Base-by-base conservation (phyloP, 2,329 filamentous ascomycete species). In the Penicillium crustosum region DNA sequence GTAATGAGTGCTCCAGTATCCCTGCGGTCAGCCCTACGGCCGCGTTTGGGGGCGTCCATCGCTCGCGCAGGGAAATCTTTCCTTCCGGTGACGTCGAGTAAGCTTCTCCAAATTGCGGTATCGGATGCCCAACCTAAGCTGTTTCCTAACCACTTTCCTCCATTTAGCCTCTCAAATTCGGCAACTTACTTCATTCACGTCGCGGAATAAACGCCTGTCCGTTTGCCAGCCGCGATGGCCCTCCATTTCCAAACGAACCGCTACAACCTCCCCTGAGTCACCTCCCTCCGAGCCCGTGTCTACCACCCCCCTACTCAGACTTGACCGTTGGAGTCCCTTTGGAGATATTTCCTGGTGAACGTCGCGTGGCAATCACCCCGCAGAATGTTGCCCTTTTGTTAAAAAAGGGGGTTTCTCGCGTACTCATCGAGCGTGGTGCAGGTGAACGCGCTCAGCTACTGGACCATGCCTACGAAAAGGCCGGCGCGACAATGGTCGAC, bases 351-450 rank as follows among this genome's bases (percentile, higher is more conserved):
- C 84, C 86, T 0, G 85, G 87, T 57, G 92, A 96, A 77, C 86
- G 89, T 42, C 89, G 92, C 50, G 91, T 96, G 15, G 90, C 92
- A 31, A 82, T 96, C 55, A 93, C 90, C 0, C 92, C 92, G 1
- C 86, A 90, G 62, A 96, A 96, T 77, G 90, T 92, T 17, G 83
- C 87, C 2, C 78, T 95, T 1, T 78, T 96, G 1, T 84, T 93
- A 61, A 95, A 95, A 73, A 96, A 95, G 73, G 92, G 91, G 35
- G 94, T 91, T 72, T 82, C 81, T 35, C 85, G 86, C 61, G 84
- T 96, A 25, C 77, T 96, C 3, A 83, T 96, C 38, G 90, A 96
- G 77, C 85, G 86, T 21, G 90, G 90, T 38, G 91, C 91, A n/a
- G 92, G 92, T 10, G 79, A 82, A 48, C 82, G 86, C 61, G 90